Evolutionary conservation across 495 filamentous ascomycete genomes (phyloP).

Genomic region (Penicillium manginii): DNA sequence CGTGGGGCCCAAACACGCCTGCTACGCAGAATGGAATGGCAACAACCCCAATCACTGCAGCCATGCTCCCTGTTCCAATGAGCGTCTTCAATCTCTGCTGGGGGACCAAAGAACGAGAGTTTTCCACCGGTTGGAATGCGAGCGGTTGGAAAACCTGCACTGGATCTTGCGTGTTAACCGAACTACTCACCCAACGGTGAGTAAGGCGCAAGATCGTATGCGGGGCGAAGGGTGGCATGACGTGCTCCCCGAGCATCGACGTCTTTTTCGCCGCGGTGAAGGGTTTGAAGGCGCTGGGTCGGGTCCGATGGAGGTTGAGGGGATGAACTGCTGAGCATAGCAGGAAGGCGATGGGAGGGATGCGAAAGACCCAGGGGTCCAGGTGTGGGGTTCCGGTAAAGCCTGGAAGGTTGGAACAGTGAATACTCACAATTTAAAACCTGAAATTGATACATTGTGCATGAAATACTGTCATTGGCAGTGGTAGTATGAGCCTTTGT

Average conservation of each 20-base stretch:
- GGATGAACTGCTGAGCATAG: slow-evolving; percentile 6
- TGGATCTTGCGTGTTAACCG: slow-evolving; percentile 48
- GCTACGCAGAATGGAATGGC: slow-evolving; percentile 41
- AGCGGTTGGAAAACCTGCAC: slow-evolving; percentile 33
- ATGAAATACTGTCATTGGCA: no score
- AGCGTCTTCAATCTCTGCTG: slow-evolving; percentile 17
- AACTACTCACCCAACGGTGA: slow-evolving; percentile 40
- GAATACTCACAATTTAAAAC: no score
- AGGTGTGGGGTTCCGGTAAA: no score
- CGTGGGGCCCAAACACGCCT: slow-evolving; percentile 37
- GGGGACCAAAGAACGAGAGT: not conserved
- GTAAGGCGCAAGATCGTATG: slow-evolving; percentile 29
- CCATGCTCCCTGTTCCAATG: slow-evolving; percentile 29
- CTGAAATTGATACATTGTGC: no score
- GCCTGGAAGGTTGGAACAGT: no score
- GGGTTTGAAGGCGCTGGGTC: slow-evolving; percentile 41
- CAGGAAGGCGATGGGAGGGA: no score
- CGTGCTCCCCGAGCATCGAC: slow-evolving; percentile 23
- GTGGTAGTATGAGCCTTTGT: no score
- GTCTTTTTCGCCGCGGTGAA: slow-evolving; percentile 37
- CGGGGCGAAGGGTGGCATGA: slow-evolving; percentile 38
- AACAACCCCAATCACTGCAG: slow-evolving; percentile 26
- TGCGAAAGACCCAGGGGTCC: not conserved
- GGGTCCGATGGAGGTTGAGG: slow-evolving; percentile 40
- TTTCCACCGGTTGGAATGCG: slow-evolving; percentile 21